phyloP scores from a whole-genome alignment of 2,329 filamentous ascomycete species.

The Rhynchosporium agropyri region DNA sequence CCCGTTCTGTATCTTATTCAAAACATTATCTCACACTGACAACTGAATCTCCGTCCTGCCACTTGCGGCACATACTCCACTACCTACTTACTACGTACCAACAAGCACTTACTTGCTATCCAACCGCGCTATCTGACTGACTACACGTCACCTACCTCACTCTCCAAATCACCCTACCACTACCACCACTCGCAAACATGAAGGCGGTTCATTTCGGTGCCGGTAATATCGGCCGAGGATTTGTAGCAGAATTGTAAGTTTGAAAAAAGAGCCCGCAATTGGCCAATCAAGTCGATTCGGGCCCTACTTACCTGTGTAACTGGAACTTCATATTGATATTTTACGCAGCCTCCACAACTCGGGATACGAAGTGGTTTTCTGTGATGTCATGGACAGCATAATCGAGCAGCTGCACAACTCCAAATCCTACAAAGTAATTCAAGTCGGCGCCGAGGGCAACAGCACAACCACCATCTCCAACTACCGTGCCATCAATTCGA shows the following conservation, averaged over 20 bases:
- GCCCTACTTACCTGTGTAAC: not conserved
- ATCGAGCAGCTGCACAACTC: conserved; percentile 78
- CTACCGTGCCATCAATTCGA: conserved; percentile 96
- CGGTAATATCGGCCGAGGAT: conserved; percentile 71
- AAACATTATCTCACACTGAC: not conserved
- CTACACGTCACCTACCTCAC: conserved; percentile 10
- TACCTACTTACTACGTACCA: not conserved
- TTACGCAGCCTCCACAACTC: conserved; percentile 74
- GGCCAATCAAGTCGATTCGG: not conserved
- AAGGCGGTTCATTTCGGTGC: conserved; percentile 85
- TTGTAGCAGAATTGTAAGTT: conserved; percentile 42
- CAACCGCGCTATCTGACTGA: conserved; percentile 5
- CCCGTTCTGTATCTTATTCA: conserved; percentile 4
- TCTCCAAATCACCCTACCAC: not conserved
- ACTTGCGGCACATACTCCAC: conserved; percentile 12
- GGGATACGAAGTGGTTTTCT: conserved; percentile 93
- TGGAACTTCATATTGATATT: conserved; percentile 15
- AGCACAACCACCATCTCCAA: conserved; percentile 83
- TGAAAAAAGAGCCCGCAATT: not conserved
- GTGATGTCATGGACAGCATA: conserved; percentile 85
- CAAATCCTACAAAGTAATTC: conserved; percentile 85
- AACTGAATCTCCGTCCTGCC: conserved; percentile 8
- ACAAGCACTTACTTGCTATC: conserved; percentile 13
- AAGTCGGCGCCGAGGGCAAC: conserved; percentile 85
- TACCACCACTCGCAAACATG: conserved; percentile 27